These are phyloP conservation scores for Rugonectria rugulosa DNA, from an alignment of 2,329 filamentous ascomycete genomes.

Conservation along the genomic window DNA sequence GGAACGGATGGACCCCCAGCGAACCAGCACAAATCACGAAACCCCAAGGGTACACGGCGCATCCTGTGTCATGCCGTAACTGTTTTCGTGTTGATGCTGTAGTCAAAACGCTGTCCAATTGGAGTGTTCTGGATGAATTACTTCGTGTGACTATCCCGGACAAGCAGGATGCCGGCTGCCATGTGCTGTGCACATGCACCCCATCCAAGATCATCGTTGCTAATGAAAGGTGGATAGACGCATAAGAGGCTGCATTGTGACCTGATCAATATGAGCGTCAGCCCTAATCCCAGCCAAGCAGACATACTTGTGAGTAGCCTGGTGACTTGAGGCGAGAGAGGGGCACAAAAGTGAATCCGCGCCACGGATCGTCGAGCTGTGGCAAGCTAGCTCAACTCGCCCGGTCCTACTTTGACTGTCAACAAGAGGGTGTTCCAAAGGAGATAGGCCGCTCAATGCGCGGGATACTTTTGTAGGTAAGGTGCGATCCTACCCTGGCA, in stretches of 20 bases:
- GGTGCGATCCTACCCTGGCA: conserved; percentile 18
- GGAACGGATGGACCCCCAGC: not conserved
- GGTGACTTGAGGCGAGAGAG: not conserved
- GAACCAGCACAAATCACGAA: conserved; percentile 2
- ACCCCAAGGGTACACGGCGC: conserved; percentile 7
- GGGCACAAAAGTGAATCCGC: not conserved
- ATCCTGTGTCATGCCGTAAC: not conserved
- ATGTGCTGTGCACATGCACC: conserved; percentile 11
- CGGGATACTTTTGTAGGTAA: conserved; percentile 32
- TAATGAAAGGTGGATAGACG: conserved; percentile 1
- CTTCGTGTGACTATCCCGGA: no score
- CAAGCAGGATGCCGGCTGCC: conserved; percentile 13
- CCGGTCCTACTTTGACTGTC: conserved; percentile 18
- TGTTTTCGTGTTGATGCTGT: not conserved
- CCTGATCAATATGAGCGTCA: conserved; percentile 12
- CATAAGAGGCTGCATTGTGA: conserved; percentile 9
- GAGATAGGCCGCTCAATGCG: conserved; percentile 24
- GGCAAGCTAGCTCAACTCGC: conserved; percentile 4
- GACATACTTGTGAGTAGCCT: conserved; percentile 3
- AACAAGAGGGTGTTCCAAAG: conserved; percentile 26
- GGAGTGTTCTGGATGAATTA: not conserved
- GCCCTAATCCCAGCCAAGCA: conserved; percentile 14
- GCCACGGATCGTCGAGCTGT: conserved; percentile 3
- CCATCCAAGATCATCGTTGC: conserved; percentile 8
- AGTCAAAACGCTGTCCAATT: not conserved